Evolutionary conservation across 495 filamentous ascomycete genomes (phyloP).

Genomic region (Lasiosphaeria miniovina): DNA sequence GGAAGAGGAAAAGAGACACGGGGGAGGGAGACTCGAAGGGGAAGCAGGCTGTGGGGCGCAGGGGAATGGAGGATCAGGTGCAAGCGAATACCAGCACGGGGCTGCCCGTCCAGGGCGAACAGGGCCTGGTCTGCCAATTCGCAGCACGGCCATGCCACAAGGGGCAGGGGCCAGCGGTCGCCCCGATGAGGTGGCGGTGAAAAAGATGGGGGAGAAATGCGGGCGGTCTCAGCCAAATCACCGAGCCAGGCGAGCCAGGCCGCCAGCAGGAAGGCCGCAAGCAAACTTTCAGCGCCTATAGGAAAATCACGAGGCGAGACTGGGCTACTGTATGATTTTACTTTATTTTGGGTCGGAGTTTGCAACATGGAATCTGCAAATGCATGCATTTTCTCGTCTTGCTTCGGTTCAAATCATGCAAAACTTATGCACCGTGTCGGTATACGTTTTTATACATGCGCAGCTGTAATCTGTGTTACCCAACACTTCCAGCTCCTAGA

Average conservation of each 20-base stretch:
- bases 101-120: background rate
- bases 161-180: background rate
- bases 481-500: no score
- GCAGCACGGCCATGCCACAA: background rate
- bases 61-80: slow-evolving; percentile 16
- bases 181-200: background rate
- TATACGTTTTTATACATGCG: no score
- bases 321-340: no score
- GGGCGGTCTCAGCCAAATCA: background rate
- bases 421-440: no score
- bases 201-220: background rate
- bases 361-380: no score
- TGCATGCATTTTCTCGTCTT: no score
- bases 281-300: background rate
- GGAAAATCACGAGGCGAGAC: background rate
- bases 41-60: slow-evolving; percentile 1
- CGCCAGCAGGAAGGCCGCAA: background rate
- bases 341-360: no score
- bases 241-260: background rate
- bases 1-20: slow-evolving; percentile 27
- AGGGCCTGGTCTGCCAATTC: background rate
- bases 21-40: slow-evolving; percentile 13
- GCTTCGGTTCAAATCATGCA: no score
- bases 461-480: no score
- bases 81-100: slow-evolving; percentile 4